These are phyloP conservation scores for Trypanosomatidae sp. DNA, from an alignment of 208 protist genomes.

Conservation along the genomic window DNA sequence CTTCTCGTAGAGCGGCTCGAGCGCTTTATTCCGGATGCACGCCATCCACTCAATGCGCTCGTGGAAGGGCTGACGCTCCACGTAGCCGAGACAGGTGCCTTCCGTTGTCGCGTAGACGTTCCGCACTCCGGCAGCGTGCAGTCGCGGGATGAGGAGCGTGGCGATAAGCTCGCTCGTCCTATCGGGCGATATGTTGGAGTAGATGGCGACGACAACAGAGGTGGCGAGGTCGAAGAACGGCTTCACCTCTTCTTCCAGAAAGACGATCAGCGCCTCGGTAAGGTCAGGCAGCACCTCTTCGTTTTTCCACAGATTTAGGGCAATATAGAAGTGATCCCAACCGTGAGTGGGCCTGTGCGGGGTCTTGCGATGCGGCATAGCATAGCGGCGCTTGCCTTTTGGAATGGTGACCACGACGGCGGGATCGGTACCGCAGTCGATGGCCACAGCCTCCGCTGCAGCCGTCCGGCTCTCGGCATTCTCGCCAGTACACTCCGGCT, in stretches of 20 bases:
- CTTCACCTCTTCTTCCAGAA: slow-evolving; percentile 65
- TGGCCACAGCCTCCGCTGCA: not conserved
- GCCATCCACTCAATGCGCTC: slow-evolving; percentile 83
- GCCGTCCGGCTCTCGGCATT: not conserved
- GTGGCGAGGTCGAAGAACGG: slow-evolving; percentile 47
- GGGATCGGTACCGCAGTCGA: not conserved
- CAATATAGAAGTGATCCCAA: slow-evolving; percentile 78
- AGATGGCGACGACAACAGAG: slow-evolving; percentile 71
- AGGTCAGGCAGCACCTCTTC: slow-evolving; percentile 61
- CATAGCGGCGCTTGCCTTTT: slow-evolving; percentile 30
- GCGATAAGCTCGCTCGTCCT: slow-evolving; percentile 40
- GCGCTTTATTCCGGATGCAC: slow-evolving; percentile 78
- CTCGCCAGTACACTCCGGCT: not conserved
- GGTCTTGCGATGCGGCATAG: slow-evolving; percentile 25
- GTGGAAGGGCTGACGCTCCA: slow-evolving; percentile 37
- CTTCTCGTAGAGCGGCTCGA: slow-evolving; percentile 57
- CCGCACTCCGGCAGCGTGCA: slow-evolving; percentile 44
- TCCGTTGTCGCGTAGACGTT: slow-evolving; percentile 47
- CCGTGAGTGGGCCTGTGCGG: slow-evolving; percentile 32
- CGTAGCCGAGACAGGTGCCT: slow-evolving; percentile 48
- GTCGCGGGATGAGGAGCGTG: slow-evolving; percentile 47
- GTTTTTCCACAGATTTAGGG: slow-evolving; percentile 76
- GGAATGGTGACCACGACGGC: slow-evolving; percentile 9
- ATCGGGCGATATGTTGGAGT: slow-evolving; percentile 48
- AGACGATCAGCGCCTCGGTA: slow-evolving; percentile 58